Base-by-base conservation (phyloP, 257 asterid genomes). In the Solanum verrucosum region DNA sequence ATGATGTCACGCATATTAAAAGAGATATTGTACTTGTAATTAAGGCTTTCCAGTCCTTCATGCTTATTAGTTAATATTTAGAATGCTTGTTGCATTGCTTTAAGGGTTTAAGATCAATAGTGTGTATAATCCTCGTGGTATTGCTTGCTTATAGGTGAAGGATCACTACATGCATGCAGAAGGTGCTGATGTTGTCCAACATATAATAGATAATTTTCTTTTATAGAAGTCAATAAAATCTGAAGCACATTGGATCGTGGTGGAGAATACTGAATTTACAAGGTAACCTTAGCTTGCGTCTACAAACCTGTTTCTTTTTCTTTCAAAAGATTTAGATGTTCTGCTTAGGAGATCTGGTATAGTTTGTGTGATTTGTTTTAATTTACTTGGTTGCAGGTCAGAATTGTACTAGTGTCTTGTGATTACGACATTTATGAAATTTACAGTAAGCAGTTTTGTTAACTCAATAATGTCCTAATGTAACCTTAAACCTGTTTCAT, bases 141-240 rank as follows among this genome's bases (percentile, higher is more conserved):
- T 40, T 68, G 70, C 9, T 40, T 60, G 70, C 12, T 31, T 89
- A 88, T 93, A 97, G 99, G 99, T 96, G 40, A 96, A 97, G 89
- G 98, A 94, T 88, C 91, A 83, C 14, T 60, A 88, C 88, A 92
- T 90, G 93, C 98, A 96, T 90, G 89, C 95, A 27, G 99, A 97
- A 87, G 99, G 99, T 3, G 95, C 94, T 63, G 99, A 97, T 33
- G 98, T 96, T 88, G 91, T 97, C 90, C 98, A 94, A 88, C 99
- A 97, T 88, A 93, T 97, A 93, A 96, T 97, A 27, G 99, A 97
- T 87, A 97, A 93, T 87, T 95, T 97, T 90, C 92, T 89, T 71
- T 59, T 93, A 59, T 94, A 93, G 91, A 74, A 86, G 82, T 65
- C 73, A 3, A 23, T 38, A 52, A 9, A 85, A 46, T 70, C 46